Conservation (phyloP, 139 green algal species). For the Picochlorum sp. region DNA sequence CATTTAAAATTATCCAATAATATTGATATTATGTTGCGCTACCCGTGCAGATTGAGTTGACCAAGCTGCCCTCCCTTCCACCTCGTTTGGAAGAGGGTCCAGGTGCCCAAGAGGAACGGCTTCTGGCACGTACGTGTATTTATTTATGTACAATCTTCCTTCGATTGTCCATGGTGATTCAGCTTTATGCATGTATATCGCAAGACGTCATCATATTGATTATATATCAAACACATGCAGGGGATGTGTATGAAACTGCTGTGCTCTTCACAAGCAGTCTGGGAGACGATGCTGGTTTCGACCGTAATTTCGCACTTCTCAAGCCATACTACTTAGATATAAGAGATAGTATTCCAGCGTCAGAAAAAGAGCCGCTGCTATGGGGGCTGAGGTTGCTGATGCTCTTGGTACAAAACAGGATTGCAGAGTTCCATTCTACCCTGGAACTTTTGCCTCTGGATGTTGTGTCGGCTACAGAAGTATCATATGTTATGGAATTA, state of each 20-base stretch:
- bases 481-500: slow-evolving; percentile 60
- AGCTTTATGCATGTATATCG: not conserved
- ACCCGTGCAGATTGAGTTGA: slow-evolving; percentile 63
- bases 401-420: slow-evolving; percentile 90
- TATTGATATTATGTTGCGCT: not conserved
- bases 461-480: slow-evolving; percentile 20
- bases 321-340: slow-evolving; percentile 79
- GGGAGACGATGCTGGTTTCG: slow-evolving; percentile 76
- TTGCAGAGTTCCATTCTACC: slow-evolving; percentile 96
- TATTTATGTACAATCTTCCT: too few species aligned
- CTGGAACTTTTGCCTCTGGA: slow-evolving; percentile 76
- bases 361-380: slow-evolving; percentile 54
- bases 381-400: slow-evolving; percentile 83
- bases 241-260: slow-evolving; percentile 80
- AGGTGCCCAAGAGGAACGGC: slow-evolving; percentile 62
- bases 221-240: slow-evolving; percentile 24
- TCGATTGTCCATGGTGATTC: not conserved
- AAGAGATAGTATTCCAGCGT: slow-evolving; percentile 40
- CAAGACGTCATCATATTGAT: not conserved
- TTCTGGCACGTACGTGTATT: slow-evolving; percentile 53
- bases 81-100: slow-evolving; percentile 48
- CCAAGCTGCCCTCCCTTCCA: slow-evolving; percentile 62
- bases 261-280: slow-evolving; percentile 67
- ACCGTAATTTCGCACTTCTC: slow-evolving; percentile 84
- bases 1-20: not conserved